Conservation (phyloP, 116 monocot species). For the Cymodocea nodosa region DNA sequence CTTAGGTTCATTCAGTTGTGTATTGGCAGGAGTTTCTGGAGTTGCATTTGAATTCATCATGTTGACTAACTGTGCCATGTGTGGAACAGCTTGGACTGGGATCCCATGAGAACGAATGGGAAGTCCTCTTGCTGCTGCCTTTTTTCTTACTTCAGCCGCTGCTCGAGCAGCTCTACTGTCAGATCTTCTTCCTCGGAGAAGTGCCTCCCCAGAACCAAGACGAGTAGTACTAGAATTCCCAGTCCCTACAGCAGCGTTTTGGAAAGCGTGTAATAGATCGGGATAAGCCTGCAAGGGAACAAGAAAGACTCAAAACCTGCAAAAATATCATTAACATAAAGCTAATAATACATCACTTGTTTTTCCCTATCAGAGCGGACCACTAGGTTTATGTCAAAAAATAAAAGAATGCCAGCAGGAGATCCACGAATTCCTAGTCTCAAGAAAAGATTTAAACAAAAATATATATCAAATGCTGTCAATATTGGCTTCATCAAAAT, state of each 20-base stretch:
- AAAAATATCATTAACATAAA: too few species aligned
- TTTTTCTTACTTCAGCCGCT: slow-evolving; percentile 69
- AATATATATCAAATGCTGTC: too few species aligned
- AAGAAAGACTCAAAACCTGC: background rate
- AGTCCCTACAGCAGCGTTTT: slow-evolving; percentile 36
- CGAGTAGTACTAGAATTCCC: slow-evolving; percentile 23
- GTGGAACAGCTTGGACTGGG: slow-evolving; percentile 37
- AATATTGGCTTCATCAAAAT: too few species aligned
- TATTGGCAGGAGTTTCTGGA: slow-evolving; percentile 9
- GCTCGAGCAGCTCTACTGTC: slow-evolving; percentile 78
- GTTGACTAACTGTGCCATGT: slow-evolving; percentile 47
- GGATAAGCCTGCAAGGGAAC: slow-evolving; percentile 45
- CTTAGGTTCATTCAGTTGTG: slow-evolving; percentile 16
- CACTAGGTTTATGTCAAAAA: too few species aligned
- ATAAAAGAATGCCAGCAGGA: too few species aligned
- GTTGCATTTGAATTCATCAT: slow-evolving; percentile 32
- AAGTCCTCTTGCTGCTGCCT: slow-evolving; percentile 74
- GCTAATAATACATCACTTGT: too few species aligned
- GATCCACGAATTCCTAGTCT: too few species aligned
- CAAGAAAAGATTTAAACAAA: too few species aligned
- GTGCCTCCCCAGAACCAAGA: slow-evolving; percentile 27
- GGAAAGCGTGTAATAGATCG: slow-evolving; percentile 56
- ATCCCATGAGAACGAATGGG: slow-evolving; percentile 36
- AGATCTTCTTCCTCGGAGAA: slow-evolving; percentile 52
- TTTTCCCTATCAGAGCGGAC: too few species aligned